Evolutionary conservation across 768 basidiomycete genomes (phyloP).

Genomic region (Rhodotorula paludigena): DNA sequence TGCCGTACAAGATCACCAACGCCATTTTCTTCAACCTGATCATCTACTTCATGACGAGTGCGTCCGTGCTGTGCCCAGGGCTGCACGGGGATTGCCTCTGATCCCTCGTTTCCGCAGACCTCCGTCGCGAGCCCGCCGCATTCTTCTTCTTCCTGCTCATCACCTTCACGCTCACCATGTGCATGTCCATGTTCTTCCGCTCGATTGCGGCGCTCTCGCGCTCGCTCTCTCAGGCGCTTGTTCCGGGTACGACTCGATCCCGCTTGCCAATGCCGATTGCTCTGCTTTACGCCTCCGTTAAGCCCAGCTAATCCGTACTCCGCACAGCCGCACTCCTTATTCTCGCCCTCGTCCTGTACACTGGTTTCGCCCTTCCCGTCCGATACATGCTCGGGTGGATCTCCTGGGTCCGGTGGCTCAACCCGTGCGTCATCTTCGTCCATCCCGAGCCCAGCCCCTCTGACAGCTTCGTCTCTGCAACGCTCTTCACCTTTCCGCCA

Average conservation of each 20-base stretch:
- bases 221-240: slow-evolving; percentile 23
- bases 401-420: background rate
- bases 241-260: no score
- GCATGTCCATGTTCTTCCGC: slow-evolving; percentile 50
- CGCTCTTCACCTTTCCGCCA: no score
- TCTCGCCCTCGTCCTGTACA: slow-evolving; percentile 8
- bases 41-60: slow-evolving; percentile 42
- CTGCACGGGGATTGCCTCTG: background rate
- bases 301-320: no score
- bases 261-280: no score
- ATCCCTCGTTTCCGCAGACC: slow-evolving; percentile 48
- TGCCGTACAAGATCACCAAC: slow-evolving; percentile 40
- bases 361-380: slow-evolving; percentile 33
- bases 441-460: no score
- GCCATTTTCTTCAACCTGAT: slow-evolving; percentile 38
- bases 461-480: no score
- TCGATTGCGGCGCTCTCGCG: slow-evolving; percentile 34
- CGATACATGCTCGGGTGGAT: slow-evolving; percentile 3
- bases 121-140: slow-evolving; percentile 47
- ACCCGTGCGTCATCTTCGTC: background rate
- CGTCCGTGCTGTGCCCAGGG: background rate
- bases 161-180: slow-evolving; percentile 46
- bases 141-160: slow-evolving; percentile 52
- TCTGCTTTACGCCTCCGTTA: no score
- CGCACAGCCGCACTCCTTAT: slow-evolving; percentile 31